These are phyloP conservation scores for Pythium monospermum DNA, from an alignment of 352 stramenopile genomes.

Conservation along the genomic window DNA sequence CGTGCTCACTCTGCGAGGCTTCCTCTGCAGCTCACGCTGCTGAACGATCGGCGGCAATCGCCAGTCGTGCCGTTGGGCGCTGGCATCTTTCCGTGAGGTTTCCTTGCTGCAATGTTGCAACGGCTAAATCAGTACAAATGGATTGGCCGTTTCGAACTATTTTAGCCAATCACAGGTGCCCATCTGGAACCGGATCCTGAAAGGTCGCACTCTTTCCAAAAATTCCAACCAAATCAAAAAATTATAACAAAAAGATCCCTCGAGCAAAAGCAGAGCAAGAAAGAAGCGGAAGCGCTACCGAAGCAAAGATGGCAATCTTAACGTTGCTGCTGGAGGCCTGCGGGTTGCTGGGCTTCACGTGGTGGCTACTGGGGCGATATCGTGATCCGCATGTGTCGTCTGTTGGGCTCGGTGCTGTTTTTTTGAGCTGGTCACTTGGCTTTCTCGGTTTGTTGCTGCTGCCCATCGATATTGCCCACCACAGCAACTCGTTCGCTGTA, in stretches of 20 bases:
- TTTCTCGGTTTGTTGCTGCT: constrained; percentile 60
- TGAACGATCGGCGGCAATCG: no score
- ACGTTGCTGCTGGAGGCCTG: constrained; percentile 33
- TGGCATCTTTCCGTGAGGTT: no score
- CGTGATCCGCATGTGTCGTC: constrained; percentile 39
- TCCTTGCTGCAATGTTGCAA: no score
- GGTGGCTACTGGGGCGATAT: constrained; percentile 53
- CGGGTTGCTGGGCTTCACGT: constrained; percentile 51
- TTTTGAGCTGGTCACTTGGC: constrained; percentile 51
- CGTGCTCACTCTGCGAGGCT: not conserved
- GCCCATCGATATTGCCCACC: constrained; percentile 49
- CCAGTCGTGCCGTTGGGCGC: no score
- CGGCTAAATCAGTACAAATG: no score
- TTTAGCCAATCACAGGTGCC: constrained; percentile 1
- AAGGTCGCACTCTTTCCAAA: not conserved
- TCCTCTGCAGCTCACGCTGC: no score
- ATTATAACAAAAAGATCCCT: not conserved
- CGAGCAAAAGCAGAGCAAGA: not conserved
- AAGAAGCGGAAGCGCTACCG: not conserved
- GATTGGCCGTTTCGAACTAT: no score
- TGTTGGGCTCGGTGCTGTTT: constrained; percentile 38
- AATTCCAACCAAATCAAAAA: not conserved
- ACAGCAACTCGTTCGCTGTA: constrained; percentile 13
- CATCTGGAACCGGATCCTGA: not conserved
- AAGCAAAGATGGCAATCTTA: constrained; percentile 35